Evolutionary conservation across 805 yeast species (phyloP).

Genomic region (Pichia scutulata): DNA sequence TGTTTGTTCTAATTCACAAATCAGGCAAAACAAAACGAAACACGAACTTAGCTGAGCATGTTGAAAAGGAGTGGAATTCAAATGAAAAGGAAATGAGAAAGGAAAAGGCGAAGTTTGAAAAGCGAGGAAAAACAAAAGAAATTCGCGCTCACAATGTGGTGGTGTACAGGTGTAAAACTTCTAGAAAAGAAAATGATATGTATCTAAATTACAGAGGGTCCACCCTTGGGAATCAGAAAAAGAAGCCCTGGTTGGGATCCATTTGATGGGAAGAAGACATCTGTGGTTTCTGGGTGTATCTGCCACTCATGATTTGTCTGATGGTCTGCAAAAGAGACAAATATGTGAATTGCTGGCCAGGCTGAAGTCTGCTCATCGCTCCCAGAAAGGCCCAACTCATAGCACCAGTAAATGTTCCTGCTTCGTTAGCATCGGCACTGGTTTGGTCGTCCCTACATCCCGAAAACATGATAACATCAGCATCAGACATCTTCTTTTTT

Average conservation of each 20-base stretch:
- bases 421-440: slow-evolving; percentile 71
- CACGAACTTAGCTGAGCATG: background rate
- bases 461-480: slow-evolving; percentile 67
- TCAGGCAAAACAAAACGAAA: background rate
- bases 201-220: background rate
- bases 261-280: slow-evolving; percentile 76
- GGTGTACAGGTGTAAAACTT: background rate
- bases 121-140: background rate
- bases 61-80: background rate
- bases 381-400: slow-evolving; percentile 73
- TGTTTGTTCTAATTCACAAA: background rate
- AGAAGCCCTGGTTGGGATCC: slow-evolving; percentile 41
- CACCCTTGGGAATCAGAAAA: slow-evolving; percentile 18
- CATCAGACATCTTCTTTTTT: slow-evolving; percentile 58
- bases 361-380: slow-evolving; percentile 46
- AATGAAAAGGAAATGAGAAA: background rate
- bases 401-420: slow-evolving; percentile 72
- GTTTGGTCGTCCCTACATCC: slow-evolving; percentile 86
- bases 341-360: slow-evolving; percentile 52
- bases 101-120: background rate
- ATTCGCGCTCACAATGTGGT: background rate
- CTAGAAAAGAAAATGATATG: too few species aligned
- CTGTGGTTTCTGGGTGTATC: slow-evolving; percentile 80
- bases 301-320: slow-evolving; percentile 52
- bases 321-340: slow-evolving; percentile 62